Evolutionary conservation across 805 yeast genomes (phyloP).

Genomic region (Candida endomychidarum): DNA sequence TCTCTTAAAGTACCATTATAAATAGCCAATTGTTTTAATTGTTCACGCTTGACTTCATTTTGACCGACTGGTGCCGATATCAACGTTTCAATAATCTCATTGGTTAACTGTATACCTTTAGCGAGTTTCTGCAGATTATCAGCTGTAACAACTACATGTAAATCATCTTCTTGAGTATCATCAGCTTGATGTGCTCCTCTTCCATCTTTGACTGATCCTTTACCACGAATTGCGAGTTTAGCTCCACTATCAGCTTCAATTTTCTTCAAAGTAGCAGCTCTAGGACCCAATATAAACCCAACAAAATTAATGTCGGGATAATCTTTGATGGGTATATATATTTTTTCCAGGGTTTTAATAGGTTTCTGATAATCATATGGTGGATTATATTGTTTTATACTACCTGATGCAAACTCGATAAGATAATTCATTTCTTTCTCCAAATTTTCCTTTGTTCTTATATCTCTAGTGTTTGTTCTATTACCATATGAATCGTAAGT

Average conservation of each 20-base stretch:
- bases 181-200: constrained; percentile 49
- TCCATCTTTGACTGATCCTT: constrained; percentile 95
- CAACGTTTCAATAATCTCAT: constrained; percentile 77
- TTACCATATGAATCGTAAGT: constrained; percentile 80
- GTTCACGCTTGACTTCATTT: constrained; percentile 87
- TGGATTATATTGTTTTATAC: constrained; percentile 74
- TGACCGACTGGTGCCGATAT: constrained; percentile 90
- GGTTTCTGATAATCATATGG: constrained; percentile 80
- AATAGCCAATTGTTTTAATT: constrained; percentile 87
- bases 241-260: constrained; percentile 88
- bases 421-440: constrained; percentile 80
- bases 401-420: constrained; percentile 70
- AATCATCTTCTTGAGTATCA: constrained; percentile 54
- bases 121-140: constrained; percentile 76
- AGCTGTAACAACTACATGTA: constrained; percentile 85
- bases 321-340: constrained; percentile 79
- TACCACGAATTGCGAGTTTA: constrained; percentile 85
- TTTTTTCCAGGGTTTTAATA: constrained; percentile 68
- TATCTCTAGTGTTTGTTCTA: constrained; percentile 82
- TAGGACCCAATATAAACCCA: constrained; percentile 88
- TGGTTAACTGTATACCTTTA: constrained; percentile 71
- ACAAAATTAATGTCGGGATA: constrained; percentile 92
- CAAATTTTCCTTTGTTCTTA: constrained; percentile 54
- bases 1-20: constrained; percentile 93
- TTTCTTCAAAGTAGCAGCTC: constrained; percentile 85